A percentile compares a stretch with the other conserved stretches of the same genome.
Conservation (phyloP, 768 basidiomycete species). For the Tylopilus sp. region DNA sequence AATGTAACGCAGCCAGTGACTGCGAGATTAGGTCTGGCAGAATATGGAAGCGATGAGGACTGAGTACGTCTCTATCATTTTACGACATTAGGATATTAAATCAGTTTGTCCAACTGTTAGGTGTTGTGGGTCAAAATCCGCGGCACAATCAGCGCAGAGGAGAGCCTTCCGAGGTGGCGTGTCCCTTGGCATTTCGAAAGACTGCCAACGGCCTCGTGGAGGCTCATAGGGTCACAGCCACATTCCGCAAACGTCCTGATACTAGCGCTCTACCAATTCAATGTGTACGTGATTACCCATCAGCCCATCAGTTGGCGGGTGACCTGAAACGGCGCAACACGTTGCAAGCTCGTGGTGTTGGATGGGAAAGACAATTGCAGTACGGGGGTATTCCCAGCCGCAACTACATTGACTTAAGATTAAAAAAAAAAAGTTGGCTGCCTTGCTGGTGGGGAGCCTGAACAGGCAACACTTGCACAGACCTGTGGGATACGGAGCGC, state of each 20-base stretch:
- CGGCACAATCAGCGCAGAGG: neutral
- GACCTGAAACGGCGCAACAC: conserved; percentile 9
- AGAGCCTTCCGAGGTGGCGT: conserved; percentile 8
- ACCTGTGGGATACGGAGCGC: conserved; percentile 14
- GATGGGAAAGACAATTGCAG: neutral
- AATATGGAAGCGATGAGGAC: conserved; percentile 78
- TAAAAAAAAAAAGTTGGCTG: conserved; percentile 1
- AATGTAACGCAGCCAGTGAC: conserved; percentile 27
- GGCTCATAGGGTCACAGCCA: conserved; percentile 26
- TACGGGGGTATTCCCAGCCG: neutral
- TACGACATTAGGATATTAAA: conserved; percentile 2
- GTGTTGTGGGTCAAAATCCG: conserved; percentile 1
- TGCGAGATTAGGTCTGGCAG: conserved; percentile 59
- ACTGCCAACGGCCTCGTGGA: conserved; percentile 18
- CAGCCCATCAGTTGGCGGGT: conserved; percentile 11
- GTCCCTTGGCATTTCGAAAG: conserved; percentile 25
- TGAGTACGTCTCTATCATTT: conserved; percentile 14
- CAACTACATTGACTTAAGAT: neutral
- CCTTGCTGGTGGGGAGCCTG: neutral
- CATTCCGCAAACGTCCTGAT: neutral
- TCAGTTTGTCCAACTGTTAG: conserved; percentile 1
- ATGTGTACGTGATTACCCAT: conserved; percentile 18
- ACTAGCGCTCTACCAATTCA: conserved; percentile 4
- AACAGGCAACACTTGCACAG: conserved; percentile 1
- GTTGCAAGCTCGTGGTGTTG: conserved; percentile 18